Conservation (phyloP, 73 alveolate species). For the Stentor coeruleus region DNA sequence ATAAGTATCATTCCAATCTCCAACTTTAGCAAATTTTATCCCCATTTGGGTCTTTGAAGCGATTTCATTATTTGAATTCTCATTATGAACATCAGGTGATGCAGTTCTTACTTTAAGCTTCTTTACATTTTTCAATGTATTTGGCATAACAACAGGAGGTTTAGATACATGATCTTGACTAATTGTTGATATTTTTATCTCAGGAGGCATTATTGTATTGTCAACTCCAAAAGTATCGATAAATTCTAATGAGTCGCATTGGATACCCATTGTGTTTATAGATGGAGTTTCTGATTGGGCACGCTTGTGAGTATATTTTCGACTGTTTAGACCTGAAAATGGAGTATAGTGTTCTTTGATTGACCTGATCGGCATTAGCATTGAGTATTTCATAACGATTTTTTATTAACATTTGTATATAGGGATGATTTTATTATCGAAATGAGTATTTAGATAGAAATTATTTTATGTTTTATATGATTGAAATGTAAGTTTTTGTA, state of each 20-base stretch:
- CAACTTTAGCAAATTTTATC: background rate
- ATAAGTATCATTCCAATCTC: constrained; percentile 6
- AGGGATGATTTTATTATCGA: too few species aligned
- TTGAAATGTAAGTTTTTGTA: too few species aligned
- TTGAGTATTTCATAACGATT: constrained; percentile 1
- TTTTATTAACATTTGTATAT: too few species aligned
- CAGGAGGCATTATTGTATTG: background rate
- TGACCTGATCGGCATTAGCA: constrained; percentile 1
- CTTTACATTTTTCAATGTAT: background rate
- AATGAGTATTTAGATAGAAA: too few species aligned
- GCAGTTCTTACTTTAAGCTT: background rate
- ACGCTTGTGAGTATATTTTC: background rate
- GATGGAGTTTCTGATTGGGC: background rate
- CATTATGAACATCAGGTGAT: background rate
- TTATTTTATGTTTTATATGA: too few species aligned
- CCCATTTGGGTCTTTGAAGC: too few species aligned
- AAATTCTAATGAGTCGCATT: background rate
- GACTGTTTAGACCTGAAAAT: background rate
- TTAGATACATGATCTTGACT: too few species aligned
- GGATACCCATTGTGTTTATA: background rate
- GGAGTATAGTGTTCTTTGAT: background rate
- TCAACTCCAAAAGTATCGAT: background rate
- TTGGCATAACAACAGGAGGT: background rate
- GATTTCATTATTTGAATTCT: too few species aligned
- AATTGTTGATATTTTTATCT: too few species aligned